Base-by-base conservation (phyloP, 2,329 filamentous ascomycete species). In the Fusarium mangiferae region DNA sequence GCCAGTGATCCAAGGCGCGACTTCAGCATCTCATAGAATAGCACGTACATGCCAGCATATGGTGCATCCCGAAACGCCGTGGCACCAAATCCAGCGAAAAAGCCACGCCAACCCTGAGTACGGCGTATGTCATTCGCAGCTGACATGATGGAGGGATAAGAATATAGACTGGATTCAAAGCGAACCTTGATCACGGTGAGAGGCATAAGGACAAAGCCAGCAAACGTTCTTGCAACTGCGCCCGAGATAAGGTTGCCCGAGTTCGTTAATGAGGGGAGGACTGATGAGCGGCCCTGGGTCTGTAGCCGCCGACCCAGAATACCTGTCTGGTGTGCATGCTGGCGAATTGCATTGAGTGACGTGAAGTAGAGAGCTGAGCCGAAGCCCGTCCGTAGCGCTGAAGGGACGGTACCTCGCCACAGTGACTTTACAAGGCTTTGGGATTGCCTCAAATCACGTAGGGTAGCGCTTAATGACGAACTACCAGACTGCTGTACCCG, bases 171-270 rank as follows among this genome's bases (percentile, higher is more conserved):
- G 33, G 93, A 96, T 82, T 99, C 96, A 80, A 97, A 98, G 49
- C 96, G 93, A 48, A 98, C 96, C 81, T 99, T 99, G 79, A 99
- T 92, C 49, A 99, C 92, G 3, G 96, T 99, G 69, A 98, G 90
- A 4, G 96, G 96, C 94, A 98, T 98, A 84, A 98, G 90, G 51
- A 97, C 85, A 79, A 98, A 93, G 42, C 96, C 96, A 0, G 96
- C 96, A 59, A 93, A 91, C 3, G 94, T 95, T 60, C 96, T 89
- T 30, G 96, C 95, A 24, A 91, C 87, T 12, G 95, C 95, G 15
- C 96, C 96, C 0, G 96, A 95, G 18, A 93, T 85, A 26, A 99
- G 87, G 79, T 99, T 99, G 57, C 92, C 93, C 7, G 92, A 90
- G 80, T 96, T 94, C 71, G 92, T 94, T 51, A 98, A 88, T 75